Conservation (phyloP, 2,329 filamentous ascomycete species). For the Westerdykella sp. region DNA sequence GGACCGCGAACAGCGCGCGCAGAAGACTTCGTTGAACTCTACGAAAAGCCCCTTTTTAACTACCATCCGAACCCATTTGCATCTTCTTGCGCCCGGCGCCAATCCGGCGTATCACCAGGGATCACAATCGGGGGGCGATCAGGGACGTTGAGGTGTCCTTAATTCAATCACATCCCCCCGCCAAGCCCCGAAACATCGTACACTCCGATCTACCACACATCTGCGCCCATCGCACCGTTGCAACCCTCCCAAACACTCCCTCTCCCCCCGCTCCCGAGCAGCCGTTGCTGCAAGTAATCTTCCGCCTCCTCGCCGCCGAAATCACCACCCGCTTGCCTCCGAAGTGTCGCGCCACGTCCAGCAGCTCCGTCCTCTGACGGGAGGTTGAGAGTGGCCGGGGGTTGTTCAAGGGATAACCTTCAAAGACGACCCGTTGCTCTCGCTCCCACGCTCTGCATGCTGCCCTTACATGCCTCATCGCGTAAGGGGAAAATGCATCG, state of each 20-base stretch:
- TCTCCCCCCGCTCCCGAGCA: constrained; percentile 3
- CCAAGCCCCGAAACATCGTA: too few relatives aligned
- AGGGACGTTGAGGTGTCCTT: too few relatives aligned
- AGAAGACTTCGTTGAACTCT: too few relatives aligned
- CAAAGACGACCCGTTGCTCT: constrained; percentile 1
- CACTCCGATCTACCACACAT: too few relatives aligned
- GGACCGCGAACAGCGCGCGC: too few relatives aligned
- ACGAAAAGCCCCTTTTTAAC: too few relatives aligned
- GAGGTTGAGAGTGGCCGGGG: constrained; percentile 26
- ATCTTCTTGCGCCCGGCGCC: too few relatives aligned
- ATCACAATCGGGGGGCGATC: too few relatives aligned
- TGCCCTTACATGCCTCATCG: constrained; percentile 54
- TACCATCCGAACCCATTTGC: too few relatives aligned
- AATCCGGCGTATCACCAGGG: too few relatives aligned
- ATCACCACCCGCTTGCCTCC: neutral
- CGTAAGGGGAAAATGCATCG: constrained; percentile 70
- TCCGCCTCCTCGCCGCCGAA: neutral
- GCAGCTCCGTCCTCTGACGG: constrained; percentile 25
- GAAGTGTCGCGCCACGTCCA: constrained; percentile 7
- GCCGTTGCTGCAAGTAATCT: neutral
- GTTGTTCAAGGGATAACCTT: constrained; percentile 30
- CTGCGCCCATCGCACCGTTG: too few relatives aligned
- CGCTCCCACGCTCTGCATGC: constrained; percentile 43
- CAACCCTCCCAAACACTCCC: neutral
- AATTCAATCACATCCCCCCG: too few relatives aligned